Evolutionary conservation across 352 stramenopile genomes (phyloP).

Genomic region (Globisporangium barbulae): DNA sequence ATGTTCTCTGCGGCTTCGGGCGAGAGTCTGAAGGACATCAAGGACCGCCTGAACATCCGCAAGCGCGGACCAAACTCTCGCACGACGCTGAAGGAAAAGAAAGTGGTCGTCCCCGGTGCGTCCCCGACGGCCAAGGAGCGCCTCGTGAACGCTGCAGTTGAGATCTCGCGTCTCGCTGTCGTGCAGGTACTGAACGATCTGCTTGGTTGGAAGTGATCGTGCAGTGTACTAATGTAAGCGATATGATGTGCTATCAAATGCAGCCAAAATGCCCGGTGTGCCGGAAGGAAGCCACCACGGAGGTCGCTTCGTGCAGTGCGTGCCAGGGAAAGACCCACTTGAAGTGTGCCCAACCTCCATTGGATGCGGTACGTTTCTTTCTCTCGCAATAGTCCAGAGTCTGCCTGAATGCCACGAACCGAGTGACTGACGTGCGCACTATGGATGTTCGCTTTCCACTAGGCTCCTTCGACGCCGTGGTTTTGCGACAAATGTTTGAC

Average conservation of each 20-base stretch:
- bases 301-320: conserved; percentile 47
- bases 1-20: conserved; percentile 66
- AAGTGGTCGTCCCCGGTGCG: conserved; percentile 16
- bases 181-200: conserved; percentile 4
- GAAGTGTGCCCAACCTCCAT: conserved; percentile 38
- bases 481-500: conserved; percentile 59
- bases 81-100: conserved; percentile 58
- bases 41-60: conserved; percentile 68
- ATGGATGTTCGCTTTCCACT: background rate
- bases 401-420: background rate
- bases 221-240: background rate
- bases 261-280: conserved; percentile 39
- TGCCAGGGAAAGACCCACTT: conserved; percentile 59
- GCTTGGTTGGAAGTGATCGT: background rate
- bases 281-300: conserved; percentile 38
- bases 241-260: conserved; percentile 4
- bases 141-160: conserved; percentile 18
- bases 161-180: conserved; percentile 19
- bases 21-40: conserved; percentile 79
- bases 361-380: conserved; percentile 23
- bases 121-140: conserved; percentile 24
- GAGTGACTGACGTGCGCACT: background rate
- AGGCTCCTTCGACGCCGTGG: conserved; percentile 28
- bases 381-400: background rate
- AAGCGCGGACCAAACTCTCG: conserved; percentile 62